These are phyloP conservation scores for Ophiognomonia clavigignenti-juglandacearum DNA, from an alignment of 2,329 filamentous ascomycete species.

Conservation along the genomic window DNA sequence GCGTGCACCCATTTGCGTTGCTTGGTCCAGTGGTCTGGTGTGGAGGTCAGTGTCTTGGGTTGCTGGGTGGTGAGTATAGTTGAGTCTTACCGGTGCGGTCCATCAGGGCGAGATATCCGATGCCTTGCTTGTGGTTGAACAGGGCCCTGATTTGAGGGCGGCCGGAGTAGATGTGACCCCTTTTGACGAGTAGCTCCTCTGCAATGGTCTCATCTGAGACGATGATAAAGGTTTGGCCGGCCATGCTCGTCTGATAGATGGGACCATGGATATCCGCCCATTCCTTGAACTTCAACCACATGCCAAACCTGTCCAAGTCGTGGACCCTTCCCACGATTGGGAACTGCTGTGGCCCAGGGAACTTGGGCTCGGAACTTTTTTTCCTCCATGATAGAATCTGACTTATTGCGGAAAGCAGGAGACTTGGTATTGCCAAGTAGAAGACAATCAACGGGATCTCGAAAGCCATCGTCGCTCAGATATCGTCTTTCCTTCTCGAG, in stretches of 20 bases:
- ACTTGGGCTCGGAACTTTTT: constrained; percentile 23
- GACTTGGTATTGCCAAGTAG: constrained; percentile 40
- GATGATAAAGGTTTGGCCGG: constrained; percentile 37
- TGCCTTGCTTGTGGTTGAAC: constrained; percentile 43
- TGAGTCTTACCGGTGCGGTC: constrained; percentile 39
- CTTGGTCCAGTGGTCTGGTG: constrained; percentile 39
- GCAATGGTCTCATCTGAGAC: constrained; percentile 44
- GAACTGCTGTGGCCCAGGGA: constrained; percentile 43
- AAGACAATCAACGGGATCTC: constrained; percentile 31
- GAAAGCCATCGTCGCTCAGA: constrained; percentile 29
- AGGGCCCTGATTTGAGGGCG: constrained; percentile 45
- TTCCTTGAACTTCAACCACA: constrained; percentile 48
- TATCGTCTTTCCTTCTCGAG: background rate
- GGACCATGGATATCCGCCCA: constrained; percentile 39
- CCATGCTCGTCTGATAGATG: constrained; percentile 37
- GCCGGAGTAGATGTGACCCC: constrained; percentile 45
- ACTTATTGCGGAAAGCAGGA: constrained; percentile 36
- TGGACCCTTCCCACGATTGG: constrained; percentile 44
- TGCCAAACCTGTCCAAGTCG: constrained; percentile 39
- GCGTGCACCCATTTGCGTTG: constrained; percentile 49
- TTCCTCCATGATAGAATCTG: constrained; percentile 32
- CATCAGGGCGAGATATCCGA: constrained; percentile 45
- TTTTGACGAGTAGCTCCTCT: constrained; percentile 42
- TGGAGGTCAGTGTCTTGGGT: no score
- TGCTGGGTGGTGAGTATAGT: background rate